Base-by-base conservation (phyloP, 768 basidiomycete genomes). In the Phanerodontia chrysosporium region DNA sequence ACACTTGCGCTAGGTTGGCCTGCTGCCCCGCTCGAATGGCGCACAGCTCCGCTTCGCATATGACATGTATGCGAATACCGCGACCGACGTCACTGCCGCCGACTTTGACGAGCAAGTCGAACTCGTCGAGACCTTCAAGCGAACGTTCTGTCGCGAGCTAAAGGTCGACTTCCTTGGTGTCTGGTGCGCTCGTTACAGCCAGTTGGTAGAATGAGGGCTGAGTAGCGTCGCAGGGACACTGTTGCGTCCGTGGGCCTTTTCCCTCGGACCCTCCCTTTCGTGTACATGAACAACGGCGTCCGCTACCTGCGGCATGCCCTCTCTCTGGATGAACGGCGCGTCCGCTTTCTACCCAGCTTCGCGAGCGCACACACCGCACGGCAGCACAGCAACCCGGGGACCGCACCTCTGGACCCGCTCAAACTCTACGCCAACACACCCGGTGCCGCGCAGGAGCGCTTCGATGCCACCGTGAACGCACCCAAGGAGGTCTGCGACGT, bases 251-350 rank as follows among this genome's bases (percentile, higher is more conserved):
- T 87, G 14, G 85, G 84, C 12, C 49, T 83, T 42, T 72, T 84
- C 52, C 76, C 76, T 27, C 73, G 80, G 5, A 68, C 69, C 18
- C 74, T 86, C 4, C 86, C 85, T 0, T 86, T 86, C 65, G 45
- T 57, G n/a, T 81, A 82, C 1, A 78, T 75, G 1, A 83, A 85
- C 49, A 77, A 75, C 9, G 80, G 80, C 60, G 80, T 85, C 45
- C 76, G 75, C 4, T 78, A 80, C 18, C 85, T 87, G 69, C 78
- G 87, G 18, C 87, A 89, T 49, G 85, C 85, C 0, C 66, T 88
- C 10, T 70, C 85, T 2, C 77, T 89, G n/a, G 85, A 87, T 51
- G 85, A 87, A 56, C 79, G 75, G 5, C 78, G 85, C 1, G 74
- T 80, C 54, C 85, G 84, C 68, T 86, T 85, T 68, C 35, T 64